Conservation (phyloP, 306 rosid species). For the Spatholobus suberectus region DNA sequence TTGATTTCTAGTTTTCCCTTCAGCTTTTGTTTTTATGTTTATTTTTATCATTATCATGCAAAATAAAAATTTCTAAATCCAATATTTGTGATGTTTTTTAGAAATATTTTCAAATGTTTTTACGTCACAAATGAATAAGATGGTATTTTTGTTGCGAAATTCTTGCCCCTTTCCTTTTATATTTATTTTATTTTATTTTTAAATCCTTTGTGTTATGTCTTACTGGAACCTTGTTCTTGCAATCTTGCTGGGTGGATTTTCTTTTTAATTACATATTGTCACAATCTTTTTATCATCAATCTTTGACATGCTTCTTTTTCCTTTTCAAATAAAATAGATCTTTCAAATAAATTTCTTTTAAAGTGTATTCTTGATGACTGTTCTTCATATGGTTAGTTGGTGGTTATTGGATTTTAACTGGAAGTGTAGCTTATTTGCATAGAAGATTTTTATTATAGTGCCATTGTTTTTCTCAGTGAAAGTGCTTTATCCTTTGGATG, state of each 20-base stretch:
- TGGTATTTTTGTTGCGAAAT: not conserved
- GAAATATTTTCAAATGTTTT: not conserved
- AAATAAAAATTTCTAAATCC: not conserved
- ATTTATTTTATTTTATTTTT: too few relatives aligned
- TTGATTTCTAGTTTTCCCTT: not conserved
- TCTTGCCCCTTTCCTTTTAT: too few relatives aligned
- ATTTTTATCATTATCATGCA: too few relatives aligned
- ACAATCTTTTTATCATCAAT: too few relatives aligned
- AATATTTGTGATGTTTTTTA: not conserved
- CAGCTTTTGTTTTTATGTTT: too few relatives aligned
- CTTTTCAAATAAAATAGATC: too few relatives aligned
- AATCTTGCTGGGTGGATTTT: too few relatives aligned
- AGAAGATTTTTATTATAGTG: not conserved
- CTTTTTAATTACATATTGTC: too few relatives aligned
- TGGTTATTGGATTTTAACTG: not conserved
- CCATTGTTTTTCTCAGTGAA: not conserved
- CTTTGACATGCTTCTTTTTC: too few relatives aligned
- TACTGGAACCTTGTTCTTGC: too few relatives aligned
- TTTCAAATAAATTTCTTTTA: not conserved
- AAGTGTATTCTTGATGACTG: not conserved
- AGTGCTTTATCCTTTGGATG: not conserved
- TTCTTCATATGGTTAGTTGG: too few relatives aligned
- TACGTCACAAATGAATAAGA: not conserved
- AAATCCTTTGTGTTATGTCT: too few relatives aligned
- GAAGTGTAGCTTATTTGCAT: not conserved